Evolutionary conservation across 1,139 yeast genomes (phyloP).

Genomic region (Hansenula sp.): DNA sequence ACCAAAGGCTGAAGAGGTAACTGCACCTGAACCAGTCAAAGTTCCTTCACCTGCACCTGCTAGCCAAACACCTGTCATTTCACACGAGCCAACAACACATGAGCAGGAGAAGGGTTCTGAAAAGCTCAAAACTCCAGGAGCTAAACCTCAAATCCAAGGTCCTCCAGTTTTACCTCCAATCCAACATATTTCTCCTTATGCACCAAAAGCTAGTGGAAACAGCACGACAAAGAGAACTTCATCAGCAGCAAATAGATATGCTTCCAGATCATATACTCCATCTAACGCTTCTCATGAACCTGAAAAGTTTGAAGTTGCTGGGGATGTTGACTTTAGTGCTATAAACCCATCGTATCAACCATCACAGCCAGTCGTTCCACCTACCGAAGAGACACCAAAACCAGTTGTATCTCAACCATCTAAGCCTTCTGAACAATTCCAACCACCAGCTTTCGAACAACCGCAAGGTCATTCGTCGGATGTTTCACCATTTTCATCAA

Average conservation of each 20-base stretch:
- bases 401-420: neutral
- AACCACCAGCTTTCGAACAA: neutral
- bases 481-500: neutral
- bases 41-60: no score
- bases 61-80: no score
- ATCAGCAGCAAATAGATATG: conserved; percentile 12
- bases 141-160: neutral
- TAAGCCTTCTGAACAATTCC: no score
- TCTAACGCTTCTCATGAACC: conserved; percentile 4
- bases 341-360: conserved; percentile 9
- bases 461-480: neutral
- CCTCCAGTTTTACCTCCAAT: conserved; percentile 1
- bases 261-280: conserved; percentile 17
- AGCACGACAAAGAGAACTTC: conserved; percentile 10
- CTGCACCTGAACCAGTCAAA: no score
- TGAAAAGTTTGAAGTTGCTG: conserved; percentile 1
- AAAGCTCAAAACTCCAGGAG: neutral
- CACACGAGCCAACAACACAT: no score
- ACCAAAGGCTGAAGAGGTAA: neutral
- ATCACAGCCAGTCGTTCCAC: conserved; percentile 1
- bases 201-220: conserved; percentile 29
- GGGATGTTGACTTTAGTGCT: conserved; percentile 13
- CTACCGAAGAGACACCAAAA: conserved; percentile 1
- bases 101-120: no score
- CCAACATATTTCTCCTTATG: conserved; percentile 23